Conservation (phyloP, 805 yeast species). For the Metschnikowia shivogae region DNA sequence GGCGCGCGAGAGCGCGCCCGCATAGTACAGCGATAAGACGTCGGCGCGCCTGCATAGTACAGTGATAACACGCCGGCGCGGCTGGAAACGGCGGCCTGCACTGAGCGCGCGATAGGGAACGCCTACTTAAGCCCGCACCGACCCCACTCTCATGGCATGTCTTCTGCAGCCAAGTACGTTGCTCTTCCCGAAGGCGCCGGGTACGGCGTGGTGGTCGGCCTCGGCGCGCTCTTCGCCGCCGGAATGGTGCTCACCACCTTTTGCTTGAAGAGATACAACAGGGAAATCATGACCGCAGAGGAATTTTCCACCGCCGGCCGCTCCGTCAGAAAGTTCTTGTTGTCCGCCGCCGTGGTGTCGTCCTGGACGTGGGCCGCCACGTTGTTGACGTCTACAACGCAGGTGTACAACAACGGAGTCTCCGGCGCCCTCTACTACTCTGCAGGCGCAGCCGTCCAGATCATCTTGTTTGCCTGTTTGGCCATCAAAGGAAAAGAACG, state of each 20-base stretch:
- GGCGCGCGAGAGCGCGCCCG: too few species aligned
- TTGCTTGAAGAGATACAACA: conserved; percentile 70
- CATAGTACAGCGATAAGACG: too few species aligned
- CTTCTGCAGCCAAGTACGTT: conserved; percentile 17
- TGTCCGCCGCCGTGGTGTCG: conserved; percentile 86
- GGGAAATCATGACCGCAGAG: conserved; percentile 86
- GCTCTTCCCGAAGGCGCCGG: conserved; percentile 75
- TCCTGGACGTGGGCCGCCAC: conserved; percentile 71
- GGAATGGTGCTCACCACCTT: conserved; percentile 78
- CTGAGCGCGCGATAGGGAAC: too few species aligned
- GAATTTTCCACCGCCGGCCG: conserved; percentile 94
- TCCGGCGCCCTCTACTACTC: conserved; percentile 83
- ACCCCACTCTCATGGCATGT: conserved; percentile 8
- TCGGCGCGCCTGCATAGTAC: too few species aligned
- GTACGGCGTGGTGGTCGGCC: conserved; percentile 81
- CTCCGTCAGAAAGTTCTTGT: conserved; percentile 76
- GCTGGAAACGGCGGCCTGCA: too few species aligned
- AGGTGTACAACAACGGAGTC: conserved; percentile 72
- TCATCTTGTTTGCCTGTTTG: conserved; percentile 76
- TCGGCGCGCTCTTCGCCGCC: conserved; percentile 73
- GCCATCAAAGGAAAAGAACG: conserved; percentile 86
- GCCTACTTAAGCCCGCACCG: background rate
- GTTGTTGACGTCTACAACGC: conserved; percentile 67
- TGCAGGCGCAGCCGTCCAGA: conserved; percentile 87
- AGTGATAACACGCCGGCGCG: too few species aligned